Evolutionary conservation across 257 asterid species (phyloP), one percentile per base, ranked within the genome.

Genomic region (Solanum sejunctum): DNA sequence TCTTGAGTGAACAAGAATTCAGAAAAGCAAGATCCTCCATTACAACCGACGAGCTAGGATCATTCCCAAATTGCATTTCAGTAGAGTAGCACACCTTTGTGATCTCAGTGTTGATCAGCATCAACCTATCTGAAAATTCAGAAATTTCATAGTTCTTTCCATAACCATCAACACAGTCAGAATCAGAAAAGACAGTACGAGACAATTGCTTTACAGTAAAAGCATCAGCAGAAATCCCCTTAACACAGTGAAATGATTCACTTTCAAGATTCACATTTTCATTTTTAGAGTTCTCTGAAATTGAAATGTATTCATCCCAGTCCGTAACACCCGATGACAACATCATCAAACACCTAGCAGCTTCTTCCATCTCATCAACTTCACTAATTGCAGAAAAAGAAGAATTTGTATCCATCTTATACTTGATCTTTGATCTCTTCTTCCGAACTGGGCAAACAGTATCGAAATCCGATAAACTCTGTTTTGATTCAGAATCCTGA

Each of bases 331-430:
- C 97, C 88, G 55, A 86, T 0, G 98, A 93, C n/a, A 95, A 92
- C 97, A 93, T 89, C 79, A 96, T 85, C 94, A 95, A 88, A 87
- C 91, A 86, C 82, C 63, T 39, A 13, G 97, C 99, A 21, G 91
- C 97, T 55, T 92, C 90, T 80, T 87, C 89, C 12, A 66, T 89
- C 55, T 89, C 93, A 49, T 84, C 93, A 86, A 83, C 18, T 78
- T 90, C 96, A 73, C 77, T 81, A 83, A 78, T 81, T 67, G 82
- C 61, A 79, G 85, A 85, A 86, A 72, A 80, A 13, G 91, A 77
- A 52, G 88, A 82, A 84, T 83, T 85, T 16, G 88, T 63, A 58
- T 84, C 83, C 51, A 41, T 85, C 78, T 87, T 94, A 47, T 94
- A 93, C 88, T 91, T 88, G 45, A 91, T 90, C 73, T 81, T 87